These are phyloP conservation scores for Polyrhizophydium stewartii DNA, from an alignment of 371 early-diverging fungal genomes.

Conservation along the genomic window DNA sequence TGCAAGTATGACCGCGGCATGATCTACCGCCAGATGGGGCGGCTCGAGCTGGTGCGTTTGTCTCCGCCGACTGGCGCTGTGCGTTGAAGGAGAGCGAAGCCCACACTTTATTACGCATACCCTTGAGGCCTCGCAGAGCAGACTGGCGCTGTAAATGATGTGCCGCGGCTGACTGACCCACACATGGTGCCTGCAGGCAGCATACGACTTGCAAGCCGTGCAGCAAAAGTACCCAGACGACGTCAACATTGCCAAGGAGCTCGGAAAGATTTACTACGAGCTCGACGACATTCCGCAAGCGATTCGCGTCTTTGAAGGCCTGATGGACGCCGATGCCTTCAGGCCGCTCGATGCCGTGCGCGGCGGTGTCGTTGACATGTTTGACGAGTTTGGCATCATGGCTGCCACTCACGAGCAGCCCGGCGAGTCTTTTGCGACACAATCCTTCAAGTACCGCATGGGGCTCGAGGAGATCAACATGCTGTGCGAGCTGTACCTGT, in stretches of 20 bases:
- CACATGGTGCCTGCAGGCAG: too few relatives aligned
- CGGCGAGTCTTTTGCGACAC: too few relatives aligned
- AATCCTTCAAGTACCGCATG: slow-evolving; percentile 35
- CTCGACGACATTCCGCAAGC: slow-evolving; percentile 36
- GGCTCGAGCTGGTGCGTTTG: slow-evolving; percentile 20
- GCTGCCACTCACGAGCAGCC: background rate
- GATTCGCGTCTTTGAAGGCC: slow-evolving; percentile 29
- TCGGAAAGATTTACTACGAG: slow-evolving; percentile 33
- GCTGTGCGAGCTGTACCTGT: slow-evolving; percentile 77
- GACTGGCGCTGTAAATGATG: too few relatives aligned
- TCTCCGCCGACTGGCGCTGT: too few relatives aligned
- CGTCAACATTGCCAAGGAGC: slow-evolving; percentile 54
- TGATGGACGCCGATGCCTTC: slow-evolving; percentile 29
- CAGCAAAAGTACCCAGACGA: slow-evolving; percentile 47
- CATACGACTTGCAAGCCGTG: slow-evolving; percentile 48
- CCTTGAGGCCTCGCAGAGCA: too few relatives aligned
- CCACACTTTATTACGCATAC: too few relatives aligned
- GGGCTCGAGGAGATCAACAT: slow-evolving; percentile 79
- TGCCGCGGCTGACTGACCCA: too few relatives aligned
- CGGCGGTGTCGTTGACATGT: slow-evolving; percentile 13
- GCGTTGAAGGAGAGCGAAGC: too few relatives aligned
- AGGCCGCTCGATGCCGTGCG: slow-evolving; percentile 21
- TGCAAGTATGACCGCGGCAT: slow-evolving; percentile 67
- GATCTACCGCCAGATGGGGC: slow-evolving; percentile 47
- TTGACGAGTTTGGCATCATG: slow-evolving; percentile 2